phyloP scores from a whole-genome alignment of 176 grass and related monocot species.

The Aegilops umbellulata region DNA sequence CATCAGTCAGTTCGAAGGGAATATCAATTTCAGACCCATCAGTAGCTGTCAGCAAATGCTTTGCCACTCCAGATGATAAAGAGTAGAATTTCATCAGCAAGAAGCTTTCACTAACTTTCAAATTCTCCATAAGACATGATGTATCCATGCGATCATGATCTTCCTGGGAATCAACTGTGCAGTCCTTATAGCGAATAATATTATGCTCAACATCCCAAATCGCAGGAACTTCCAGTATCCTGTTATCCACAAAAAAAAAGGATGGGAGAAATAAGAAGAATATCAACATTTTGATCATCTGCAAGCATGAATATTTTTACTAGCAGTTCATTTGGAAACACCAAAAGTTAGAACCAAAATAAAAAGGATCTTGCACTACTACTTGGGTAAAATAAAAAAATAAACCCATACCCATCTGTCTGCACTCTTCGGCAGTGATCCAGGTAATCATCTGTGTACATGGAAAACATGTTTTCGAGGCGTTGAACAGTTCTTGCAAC shows the following conservation, averaged over 20 bases:
- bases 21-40: conserved; percentile 72
- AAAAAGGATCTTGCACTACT: too few species aligned
- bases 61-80: conserved; percentile 63
- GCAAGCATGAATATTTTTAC: too few species aligned
- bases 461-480: conserved; percentile 69
- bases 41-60: conserved; percentile 67
- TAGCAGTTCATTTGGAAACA: neutral
- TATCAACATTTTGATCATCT: too few species aligned
- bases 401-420: conserved; percentile 47
- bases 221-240: conserved; percentile 61
- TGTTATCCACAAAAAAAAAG: conserved; percentile 19
- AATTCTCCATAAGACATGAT: conserved; percentile 47
- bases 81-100: conserved; percentile 90
- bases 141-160: conserved; percentile 26
- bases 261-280: too few species aligned
- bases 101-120: conserved; percentile 82
- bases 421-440: conserved; percentile 47
- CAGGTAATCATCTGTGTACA: conserved; percentile 69
- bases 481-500: conserved; percentile 42
- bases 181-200: conserved; percentile 45
- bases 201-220: conserved; percentile 53
- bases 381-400: neutral
- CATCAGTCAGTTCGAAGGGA: conserved; percentile 77
- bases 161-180: conserved; percentile 9
- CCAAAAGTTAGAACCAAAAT: too few species aligned